Evolutionary conservation across 371 early-diverging fungal genomes (phyloP), one percentile per base, ranked within the genome.

Genomic region (Dentiscutata heterogama): DNA sequence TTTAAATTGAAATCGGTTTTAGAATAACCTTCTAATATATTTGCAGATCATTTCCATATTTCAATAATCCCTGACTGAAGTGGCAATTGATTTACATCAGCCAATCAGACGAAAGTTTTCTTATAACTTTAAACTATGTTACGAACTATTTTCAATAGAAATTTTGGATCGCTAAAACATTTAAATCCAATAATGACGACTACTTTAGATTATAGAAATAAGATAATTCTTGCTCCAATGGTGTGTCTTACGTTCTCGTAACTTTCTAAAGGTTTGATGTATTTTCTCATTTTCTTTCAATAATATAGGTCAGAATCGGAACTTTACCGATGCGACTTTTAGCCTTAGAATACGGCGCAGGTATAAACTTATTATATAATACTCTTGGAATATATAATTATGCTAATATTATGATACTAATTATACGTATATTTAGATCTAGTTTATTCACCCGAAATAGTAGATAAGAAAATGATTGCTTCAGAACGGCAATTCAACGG

Each of bases 371-470:
- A 1, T 67, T 61, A 22, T 70, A 58, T 64, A 10, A 31, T 35
- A n/a, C 42, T 2, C 20, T 42, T 20, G 39, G 39, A 70, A 42
- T 22, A 20, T 39, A 39, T 70, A 22, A 31, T 35, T 73, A 82
- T 67, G 35, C 5, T 35, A 10, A 50, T 18, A 56, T 53, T 10
- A 25, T 18, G 46, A 71, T 42, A 20, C 46, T 7, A 25, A 22
- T 65, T 46, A 63, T 7, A n/a, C n/a, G n/a, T n/a, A 53, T 51
- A 53, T 53, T 56, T 78, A 94, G 97, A 97, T 86, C 84, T 97
- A 46, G 98, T 98, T 20, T 99, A 96, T 91, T 89, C 94, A 5
- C 96, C 97, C 39, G 99, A 99, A 85, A 91, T 95, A 14, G 92
- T 99, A 18, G 99, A 97, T 88, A 94, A 93, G 82, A 88, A 94